Evolutionary conservation across 106 monocot genomes (phyloP).

Genomic region (Phalaenopsis equestris): DNA sequence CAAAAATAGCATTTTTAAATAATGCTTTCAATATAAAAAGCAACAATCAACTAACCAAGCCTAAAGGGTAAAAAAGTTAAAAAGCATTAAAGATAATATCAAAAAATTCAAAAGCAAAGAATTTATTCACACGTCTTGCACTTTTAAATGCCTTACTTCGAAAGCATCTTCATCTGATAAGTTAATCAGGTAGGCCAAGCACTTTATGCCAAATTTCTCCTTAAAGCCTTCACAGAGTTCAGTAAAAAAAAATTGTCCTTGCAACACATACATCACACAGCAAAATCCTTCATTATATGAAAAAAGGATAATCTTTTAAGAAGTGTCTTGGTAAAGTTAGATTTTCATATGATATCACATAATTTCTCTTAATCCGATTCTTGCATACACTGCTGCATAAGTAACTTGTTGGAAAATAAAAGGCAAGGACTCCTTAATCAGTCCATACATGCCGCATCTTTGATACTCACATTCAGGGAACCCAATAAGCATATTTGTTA

Average conservation of each 20-base stretch:
- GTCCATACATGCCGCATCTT: background rate
- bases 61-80: background rate
- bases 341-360: background rate
- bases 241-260: background rate
- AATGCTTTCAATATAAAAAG: background rate
- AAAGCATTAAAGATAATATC: background rate
- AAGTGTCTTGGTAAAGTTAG: background rate
- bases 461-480: background rate
- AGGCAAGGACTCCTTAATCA: background rate
- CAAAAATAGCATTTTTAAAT: background rate
- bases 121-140: background rate
- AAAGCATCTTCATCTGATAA: constrained; percentile 2
- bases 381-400: background rate
- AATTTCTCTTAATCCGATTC: background rate
- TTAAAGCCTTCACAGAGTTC: background rate
- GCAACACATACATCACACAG: background rate
- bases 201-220: background rate
- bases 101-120: background rate
- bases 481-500: background rate
- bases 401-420: background rate
- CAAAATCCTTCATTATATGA: background rate
- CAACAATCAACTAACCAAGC: background rate
- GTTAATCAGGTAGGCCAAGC: background rate
- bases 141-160: background rate
- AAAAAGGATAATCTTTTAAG: background rate